Base-by-base conservation (phyloP, 2,329 filamentous ascomycete species). In the Leptodontidium sp. region DNA sequence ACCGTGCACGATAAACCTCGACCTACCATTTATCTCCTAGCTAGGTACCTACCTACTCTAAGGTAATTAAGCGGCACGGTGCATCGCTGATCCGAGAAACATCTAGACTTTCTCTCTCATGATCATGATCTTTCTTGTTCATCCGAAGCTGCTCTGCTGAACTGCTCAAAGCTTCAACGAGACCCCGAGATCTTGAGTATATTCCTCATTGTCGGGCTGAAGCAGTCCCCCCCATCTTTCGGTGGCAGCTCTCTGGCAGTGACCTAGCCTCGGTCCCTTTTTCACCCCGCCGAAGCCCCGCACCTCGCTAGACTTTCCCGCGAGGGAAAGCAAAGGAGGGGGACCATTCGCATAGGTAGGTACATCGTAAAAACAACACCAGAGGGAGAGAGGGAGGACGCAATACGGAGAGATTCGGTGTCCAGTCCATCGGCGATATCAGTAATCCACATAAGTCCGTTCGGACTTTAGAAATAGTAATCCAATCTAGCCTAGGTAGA, bases 221-320 rank as follows among this genome's bases (percentile, higher is more conserved):
- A 32, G 26, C n/a, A n/a, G 8, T 6, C 1, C 43, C 3, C 35
- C 11, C n/a, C 32, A 43, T 43, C 11, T 21, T 40, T 59, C 35
- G 55, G 55, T 59, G 35, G 21, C 21, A 26, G 35, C 55, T 59
- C 14, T 59, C 55, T 40, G 21, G 35, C 38, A 5, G 35, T 57
- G 53, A 7, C 35, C 43, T 59, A 43, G 12, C 55, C 55, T 59
- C 55, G 55, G 55, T n/a, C 35, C 55, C n/a, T 26, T 59, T 43
- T 43, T 43, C 32, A 38, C 55, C 55, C 32, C 32, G n/a, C 55
- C 21, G 55, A 49, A n/a, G 58, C 58, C 58, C 58, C 58, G 24
- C 58, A 61, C 49, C 58, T 61, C 58, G 58, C 58, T 61, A 61
- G 58, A 61, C 58, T 61, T 61, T 61, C 58, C 58, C 58, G 58